phyloP scores from a whole-genome alignment of 2,329 filamentous ascomycete genomes.

The Blumeria hordei region DNA sequence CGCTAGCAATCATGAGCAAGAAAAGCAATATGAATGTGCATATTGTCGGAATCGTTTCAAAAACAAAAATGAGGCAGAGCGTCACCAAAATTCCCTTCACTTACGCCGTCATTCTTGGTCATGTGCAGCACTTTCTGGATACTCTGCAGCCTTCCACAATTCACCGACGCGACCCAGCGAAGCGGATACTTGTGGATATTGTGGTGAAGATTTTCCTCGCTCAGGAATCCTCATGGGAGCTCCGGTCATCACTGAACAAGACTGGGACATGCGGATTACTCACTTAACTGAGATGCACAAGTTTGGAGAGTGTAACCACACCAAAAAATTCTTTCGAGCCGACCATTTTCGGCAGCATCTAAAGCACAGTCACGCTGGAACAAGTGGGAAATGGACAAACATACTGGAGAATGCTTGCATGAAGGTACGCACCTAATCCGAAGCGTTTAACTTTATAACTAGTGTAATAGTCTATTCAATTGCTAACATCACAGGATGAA shows the following conservation, averaged over 20 bases:
- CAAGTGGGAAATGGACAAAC: slow-evolving; percentile 97
- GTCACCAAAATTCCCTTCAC: slow-evolving; percentile 88
- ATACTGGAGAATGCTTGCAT: slow-evolving; percentile 93
- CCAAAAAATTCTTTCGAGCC: slow-evolving; percentile 92
- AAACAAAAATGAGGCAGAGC: slow-evolving; percentile 94
- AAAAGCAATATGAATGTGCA: slow-evolving; percentile 86
- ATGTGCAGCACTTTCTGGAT: slow-evolving; percentile 61
- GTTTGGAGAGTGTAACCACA: slow-evolving; percentile 91
- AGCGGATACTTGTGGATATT: slow-evolving; percentile 77
- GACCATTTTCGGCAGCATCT: slow-evolving; percentile 96
- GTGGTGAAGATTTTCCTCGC: slow-evolving; percentile 59
- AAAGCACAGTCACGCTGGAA: slow-evolving; percentile 90
- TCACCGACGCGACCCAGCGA: slow-evolving; percentile 42
- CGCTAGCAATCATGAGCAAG: slow-evolving; percentile 59
- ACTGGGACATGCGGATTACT: slow-evolving; percentile 69
- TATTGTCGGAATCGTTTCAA: slow-evolving; percentile 94
- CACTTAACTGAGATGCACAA: slow-evolving; percentile 87
- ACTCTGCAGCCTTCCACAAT: slow-evolving; percentile 66
- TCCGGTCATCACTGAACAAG: slow-evolving; percentile 41
- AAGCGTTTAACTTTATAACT: neutral
- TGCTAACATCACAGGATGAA: slow-evolving; percentile 27
- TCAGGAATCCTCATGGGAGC: slow-evolving; percentile 18
- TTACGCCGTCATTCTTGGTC: slow-evolving; percentile 90
- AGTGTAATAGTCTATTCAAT: neutral
- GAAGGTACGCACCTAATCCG: slow-evolving; percentile 21